Percentiles rank a stretch among this genome's conserved stretches.
These are phyloP conservation scores for Delphinella strobiligena DNA, from an alignment of 2,329 filamentous ascomycete species.

Conservation along the genomic window DNA sequence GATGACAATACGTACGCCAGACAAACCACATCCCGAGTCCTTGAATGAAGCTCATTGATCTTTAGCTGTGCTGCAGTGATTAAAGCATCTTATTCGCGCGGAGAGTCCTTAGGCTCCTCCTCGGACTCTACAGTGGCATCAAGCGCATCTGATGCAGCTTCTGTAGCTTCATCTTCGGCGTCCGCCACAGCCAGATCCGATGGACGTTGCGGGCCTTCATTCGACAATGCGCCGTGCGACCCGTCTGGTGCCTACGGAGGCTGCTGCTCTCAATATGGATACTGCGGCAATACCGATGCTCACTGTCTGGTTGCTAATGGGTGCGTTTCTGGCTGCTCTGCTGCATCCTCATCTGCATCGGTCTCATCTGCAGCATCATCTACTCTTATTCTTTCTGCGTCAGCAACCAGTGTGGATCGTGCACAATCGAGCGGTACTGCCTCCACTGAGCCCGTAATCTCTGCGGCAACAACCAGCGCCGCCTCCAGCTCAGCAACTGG, in stretches of 20 bases:
- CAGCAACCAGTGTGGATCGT: constrained; percentile 2
- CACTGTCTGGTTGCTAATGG: constrained; percentile 20
- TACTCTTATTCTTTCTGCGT: constrained; percentile 10
- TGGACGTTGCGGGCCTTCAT: constrained; percentile 29
- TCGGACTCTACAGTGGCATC: constrained; percentile 19
- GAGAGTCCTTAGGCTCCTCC: constrained; percentile 23
- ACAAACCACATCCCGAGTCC: neutral
- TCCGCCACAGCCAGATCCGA: constrained; percentile 16
- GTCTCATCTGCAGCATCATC: constrained; percentile 5
- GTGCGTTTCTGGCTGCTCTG: constrained; percentile 28
- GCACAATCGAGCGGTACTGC: neutral
- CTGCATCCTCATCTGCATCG: constrained; percentile 10
- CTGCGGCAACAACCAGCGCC: constrained; percentile 14
- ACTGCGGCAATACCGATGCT: constrained; percentile 21
- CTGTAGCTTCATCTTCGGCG: neutral
- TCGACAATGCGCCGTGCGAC: constrained; percentile 27
- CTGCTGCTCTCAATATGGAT: constrained; percentile 24
- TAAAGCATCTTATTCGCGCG: constrained; percentile 15
- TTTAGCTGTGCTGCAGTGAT: neutral
- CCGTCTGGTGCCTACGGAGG: constrained; percentile 26
- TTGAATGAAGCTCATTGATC: neutral
- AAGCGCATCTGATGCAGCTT: constrained; percentile 4
- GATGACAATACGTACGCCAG: constrained; percentile 22
- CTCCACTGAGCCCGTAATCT: constrained; percentile 15
- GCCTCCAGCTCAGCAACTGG: constrained; percentile 17